Percentiles rank a stretch among this genome's conserved stretches.
Conservation (phyloP, 2,329 filamentous ascomycete species). For the Magnaporthiopsis poae region DNA sequence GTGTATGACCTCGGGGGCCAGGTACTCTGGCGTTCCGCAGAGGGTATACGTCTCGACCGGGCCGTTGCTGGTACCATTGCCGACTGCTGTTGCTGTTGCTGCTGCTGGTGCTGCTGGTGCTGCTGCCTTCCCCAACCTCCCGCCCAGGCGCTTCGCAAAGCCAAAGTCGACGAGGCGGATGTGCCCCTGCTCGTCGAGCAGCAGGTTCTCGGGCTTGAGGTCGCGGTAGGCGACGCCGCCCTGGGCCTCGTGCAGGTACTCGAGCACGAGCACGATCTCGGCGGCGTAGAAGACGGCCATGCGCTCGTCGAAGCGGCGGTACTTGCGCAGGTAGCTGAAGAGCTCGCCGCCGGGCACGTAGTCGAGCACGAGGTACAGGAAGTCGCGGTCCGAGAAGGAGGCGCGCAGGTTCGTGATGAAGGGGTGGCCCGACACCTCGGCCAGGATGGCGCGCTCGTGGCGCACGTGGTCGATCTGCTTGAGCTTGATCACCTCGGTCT, state of each 20-base stretch:
- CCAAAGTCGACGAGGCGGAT: slow-evolving; percentile 79
- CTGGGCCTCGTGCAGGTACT: slow-evolving; percentile 70
- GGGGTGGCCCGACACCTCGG: slow-evolving; percentile 67
- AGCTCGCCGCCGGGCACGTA: slow-evolving; percentile 78
- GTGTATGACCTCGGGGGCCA: slow-evolving; percentile 74
- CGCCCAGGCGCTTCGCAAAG: slow-evolving; percentile 69
- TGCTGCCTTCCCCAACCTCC: slow-evolving; percentile 17
- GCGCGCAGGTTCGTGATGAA: slow-evolving; percentile 73
- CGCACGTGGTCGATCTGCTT: slow-evolving; percentile 83
- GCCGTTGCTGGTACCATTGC: slow-evolving; percentile 13
- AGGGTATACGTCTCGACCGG: slow-evolving; percentile 68
- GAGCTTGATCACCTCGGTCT: slow-evolving; percentile 64
- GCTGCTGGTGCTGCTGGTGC: slow-evolving; percentile 22
- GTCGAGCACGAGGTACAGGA: slow-evolving; percentile 73
- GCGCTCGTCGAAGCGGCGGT: slow-evolving; percentile 67
- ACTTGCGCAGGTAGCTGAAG: slow-evolving; percentile 70
- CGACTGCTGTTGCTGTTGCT: slow-evolving; percentile 10
- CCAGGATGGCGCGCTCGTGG: slow-evolving; percentile 70
- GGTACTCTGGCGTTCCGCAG: slow-evolving; percentile 75
- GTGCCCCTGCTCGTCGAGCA: slow-evolving; percentile 68
- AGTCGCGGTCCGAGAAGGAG: slow-evolving; percentile 70
- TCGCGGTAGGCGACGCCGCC: slow-evolving; percentile 72
- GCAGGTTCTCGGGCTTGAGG: slow-evolving; percentile 72
- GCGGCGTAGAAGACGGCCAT: slow-evolving; percentile 74
- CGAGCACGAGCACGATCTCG: slow-evolving; percentile 72